Percentiles rank a stretch among this genome's conserved stretches.
phyloP scores from a whole-genome alignment of 257 asterid genomes.

The Vinca minor region DNA sequence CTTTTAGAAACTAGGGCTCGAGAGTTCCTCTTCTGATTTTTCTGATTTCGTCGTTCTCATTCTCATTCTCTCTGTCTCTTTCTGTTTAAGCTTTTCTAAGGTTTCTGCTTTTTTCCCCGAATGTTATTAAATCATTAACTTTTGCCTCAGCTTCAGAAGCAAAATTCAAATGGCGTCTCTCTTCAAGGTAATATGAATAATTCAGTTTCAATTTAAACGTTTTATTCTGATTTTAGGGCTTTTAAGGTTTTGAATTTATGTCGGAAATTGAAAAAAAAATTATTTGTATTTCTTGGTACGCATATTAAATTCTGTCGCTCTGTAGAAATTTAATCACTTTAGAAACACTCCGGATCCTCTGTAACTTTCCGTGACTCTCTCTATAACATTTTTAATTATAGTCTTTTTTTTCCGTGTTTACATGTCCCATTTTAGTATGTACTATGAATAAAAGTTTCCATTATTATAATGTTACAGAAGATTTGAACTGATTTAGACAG shows the following conservation, averaged over 20 bases:
- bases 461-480: no score
- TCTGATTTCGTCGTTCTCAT: background rate
- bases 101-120: background rate
- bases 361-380: no score
- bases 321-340: background rate
- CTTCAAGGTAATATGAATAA: slow-evolving; percentile 25
- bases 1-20: background rate
- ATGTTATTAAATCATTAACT: background rate
- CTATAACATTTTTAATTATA: no score
- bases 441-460: no score
- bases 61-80: background rate
- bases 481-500: no score
- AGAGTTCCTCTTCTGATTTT: background rate
- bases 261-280: background rate
- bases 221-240: background rate
- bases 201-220: background rate
- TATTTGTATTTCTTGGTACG: background rate
- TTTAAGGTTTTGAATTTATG: background rate
- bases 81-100: background rate
- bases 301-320: background rate
- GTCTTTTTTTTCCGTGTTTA: no score
- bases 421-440: no score
- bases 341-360: no score
- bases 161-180: slow-evolving; percentile 24
- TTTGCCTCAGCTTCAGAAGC: background rate